Evolutionary conservation across 2,329 filamentous ascomycete species (phyloP), one percentile per base, ranked within the genome.

Genomic region (Ilyonectria mors-panacis): DNA sequence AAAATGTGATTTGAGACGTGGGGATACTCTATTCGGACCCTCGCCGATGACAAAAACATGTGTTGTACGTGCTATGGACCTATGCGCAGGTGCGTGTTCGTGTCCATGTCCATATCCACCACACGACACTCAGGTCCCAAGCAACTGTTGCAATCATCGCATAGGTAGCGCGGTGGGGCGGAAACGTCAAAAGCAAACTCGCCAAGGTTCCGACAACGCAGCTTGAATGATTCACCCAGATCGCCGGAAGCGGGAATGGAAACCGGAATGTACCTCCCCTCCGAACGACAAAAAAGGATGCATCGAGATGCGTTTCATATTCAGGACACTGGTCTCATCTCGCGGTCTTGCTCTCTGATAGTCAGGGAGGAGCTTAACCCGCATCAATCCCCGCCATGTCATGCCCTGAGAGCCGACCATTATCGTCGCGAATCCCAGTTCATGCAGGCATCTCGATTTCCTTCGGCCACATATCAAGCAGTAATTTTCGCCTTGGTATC

Each of bases 401-500:
- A 53, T 61, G 61, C 61, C 28, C 45, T 50, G 51, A 23, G 48
- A 61, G 33, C 21, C 30, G 23, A 26, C 12, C 37, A 39, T 51
- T 47, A 21, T 30, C 35, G 33, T 53, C 8, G 57, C 58, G 21
- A 35, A 35, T 53, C 48, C 39, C 19, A 47, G 53, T 37, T 54
- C 53, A 53, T 45, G 44, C 37, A 57, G 53, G 58, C 63, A 58
- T 55, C 42, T 37, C 28, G 37, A 45, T 66, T 42, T 37, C 48
- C 57, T 39, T 55, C 54, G 44, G 63, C 58, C 66, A 64, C 65
- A 68, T 72, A 55, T 62, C 66, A 74, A 72, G 67, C 62, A 70
- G 65, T 75, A 67, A 72, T 58, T 67, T 73, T 71, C 66, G 60
- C 72, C 74, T 70, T 77, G 74, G 75, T 79, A 78, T 78, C 68